phyloP scores from a whole-genome alignment of 2,329 filamentous ascomycete species.

The Daldinia sp. region DNA sequence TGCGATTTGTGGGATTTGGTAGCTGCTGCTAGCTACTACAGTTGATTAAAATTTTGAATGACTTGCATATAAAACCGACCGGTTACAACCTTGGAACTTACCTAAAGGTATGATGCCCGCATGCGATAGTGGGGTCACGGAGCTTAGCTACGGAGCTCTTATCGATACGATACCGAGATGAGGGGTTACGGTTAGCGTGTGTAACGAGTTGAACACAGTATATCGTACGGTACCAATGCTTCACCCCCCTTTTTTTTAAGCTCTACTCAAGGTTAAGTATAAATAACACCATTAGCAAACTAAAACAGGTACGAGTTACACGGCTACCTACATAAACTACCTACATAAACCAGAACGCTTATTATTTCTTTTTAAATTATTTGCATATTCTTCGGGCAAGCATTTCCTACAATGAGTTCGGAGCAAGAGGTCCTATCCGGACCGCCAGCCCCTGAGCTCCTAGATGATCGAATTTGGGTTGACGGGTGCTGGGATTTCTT shows the following conservation, averaged over 20 bases:
- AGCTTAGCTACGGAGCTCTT: constrained; percentile 31
- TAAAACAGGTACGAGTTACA: not conserved
- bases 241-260: not conserved
- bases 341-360: no score
- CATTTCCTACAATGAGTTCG: constrained; percentile 39
- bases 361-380: not conserved
- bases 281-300: not conserved
- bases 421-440: constrained; percentile 48
- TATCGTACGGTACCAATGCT: not conserved
- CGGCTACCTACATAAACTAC: not conserved
- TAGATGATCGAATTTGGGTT: constrained; percentile 89
- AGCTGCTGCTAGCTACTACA: not conserved
- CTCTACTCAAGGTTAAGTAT: not conserved
- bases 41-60: no score
- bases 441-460: constrained; percentile 64
- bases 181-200: constrained; percentile 24
- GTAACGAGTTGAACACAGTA: constrained; percentile 5
- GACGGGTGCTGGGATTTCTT: constrained; percentile 99
- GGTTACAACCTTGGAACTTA: not conserved
- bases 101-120: constrained; percentile 9
- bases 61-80: not conserved
- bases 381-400: not conserved
- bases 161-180: constrained; percentile 36
- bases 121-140: constrained; percentile 36
- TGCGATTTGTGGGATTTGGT: not conserved